phyloP scores from a whole-genome alignment of 2,329 filamentous ascomycete species.

The Penicillium digitatum region DNA sequence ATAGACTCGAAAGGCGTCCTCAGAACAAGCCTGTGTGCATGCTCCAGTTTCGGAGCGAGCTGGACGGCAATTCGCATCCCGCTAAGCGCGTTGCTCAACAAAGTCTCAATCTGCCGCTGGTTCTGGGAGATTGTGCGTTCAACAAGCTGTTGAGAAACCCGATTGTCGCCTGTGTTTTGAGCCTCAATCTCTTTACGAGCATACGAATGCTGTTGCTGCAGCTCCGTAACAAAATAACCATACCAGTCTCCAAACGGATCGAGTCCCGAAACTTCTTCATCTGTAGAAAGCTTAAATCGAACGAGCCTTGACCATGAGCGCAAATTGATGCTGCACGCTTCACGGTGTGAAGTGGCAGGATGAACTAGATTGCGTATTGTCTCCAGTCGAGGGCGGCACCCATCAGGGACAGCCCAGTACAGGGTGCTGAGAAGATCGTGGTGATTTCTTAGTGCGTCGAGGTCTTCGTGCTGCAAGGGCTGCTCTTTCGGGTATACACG shows the following conservation, averaged over 20 bases:
- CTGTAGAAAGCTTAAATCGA: conserved; percentile 54
- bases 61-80: conserved; percentile 50
- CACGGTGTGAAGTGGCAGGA: conserved; percentile 54
- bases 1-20: conserved; percentile 45
- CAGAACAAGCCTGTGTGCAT: conserved; percentile 43
- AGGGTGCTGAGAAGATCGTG: conserved; percentile 59
- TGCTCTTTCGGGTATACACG: conserved; percentile 59
- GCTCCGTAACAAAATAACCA: conserved; percentile 50
- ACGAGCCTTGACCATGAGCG: conserved; percentile 56
- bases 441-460: conserved; percentile 58
- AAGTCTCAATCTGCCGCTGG: conserved; percentile 54
- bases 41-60: conserved; percentile 39
- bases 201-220: conserved; percentile 52
- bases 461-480: conserved; percentile 49
- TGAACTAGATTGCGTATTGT: conserved; percentile 54
- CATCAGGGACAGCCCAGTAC: conserved; percentile 55
- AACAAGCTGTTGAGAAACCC: conserved; percentile 47
- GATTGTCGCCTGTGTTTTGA: conserved; percentile 41
- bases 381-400: conserved; percentile 51
- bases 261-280: conserved; percentile 46
- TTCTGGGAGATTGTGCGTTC: conserved; percentile 54
- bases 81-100: conserved; percentile 51
- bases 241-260: conserved; percentile 54
- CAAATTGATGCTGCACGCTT: conserved; percentile 57
- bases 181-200: conserved; percentile 57